A percentile compares a stretch with the other conserved stretches of the same genome.
These are phyloP conservation scores for Alternaria triticina DNA, from an alignment of 2,329 filamentous ascomycete species.

Conservation along the genomic window DNA sequence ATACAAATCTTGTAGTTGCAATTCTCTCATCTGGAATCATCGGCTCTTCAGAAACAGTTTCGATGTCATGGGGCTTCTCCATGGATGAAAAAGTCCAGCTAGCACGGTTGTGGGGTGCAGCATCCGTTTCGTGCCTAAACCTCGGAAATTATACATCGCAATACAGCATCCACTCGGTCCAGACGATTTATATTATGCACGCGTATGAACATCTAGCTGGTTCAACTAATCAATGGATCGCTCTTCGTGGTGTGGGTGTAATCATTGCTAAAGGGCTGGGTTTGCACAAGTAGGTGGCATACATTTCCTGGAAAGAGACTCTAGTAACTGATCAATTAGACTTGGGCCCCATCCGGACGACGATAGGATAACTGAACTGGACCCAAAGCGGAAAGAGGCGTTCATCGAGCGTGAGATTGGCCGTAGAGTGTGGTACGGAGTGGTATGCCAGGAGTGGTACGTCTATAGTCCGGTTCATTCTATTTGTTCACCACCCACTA, in stretches of 20 bases:
- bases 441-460: conserved; percentile 52
- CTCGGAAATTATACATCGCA: conserved; percentile 55
- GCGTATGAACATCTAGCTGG: conserved; percentile 59
- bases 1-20: conserved; percentile 39
- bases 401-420: conserved; percentile 47
- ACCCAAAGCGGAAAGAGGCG: conserved; percentile 31
- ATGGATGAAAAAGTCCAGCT: conserved; percentile 51
- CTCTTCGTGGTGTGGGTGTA: conserved; percentile 54
- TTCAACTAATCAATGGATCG: conserved; percentile 56
- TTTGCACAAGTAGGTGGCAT: conserved; percentile 44
- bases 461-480: background rate
- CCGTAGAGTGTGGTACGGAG: conserved; percentile 49
- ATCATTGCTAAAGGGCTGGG: conserved; percentile 58
- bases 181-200: conserved; percentile 57
- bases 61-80: conserved; percentile 54
- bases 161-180: conserved; percentile 46
- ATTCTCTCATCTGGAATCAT: conserved; percentile 54
- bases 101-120: conserved; percentile 56
- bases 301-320: background rate
- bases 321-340: conserved; percentile 9
- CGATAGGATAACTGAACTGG: conserved; percentile 19
- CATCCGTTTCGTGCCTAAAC: conserved; percentile 54
- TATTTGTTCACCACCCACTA: background rate
- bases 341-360: conserved; percentile 38
- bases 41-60: conserved; percentile 46